Evolutionary conservation across 2,329 filamentous ascomycete genomes (phyloP), one percentile per base, ranked within the genome.

Genomic region (Amesomyces nigricolor): DNA sequence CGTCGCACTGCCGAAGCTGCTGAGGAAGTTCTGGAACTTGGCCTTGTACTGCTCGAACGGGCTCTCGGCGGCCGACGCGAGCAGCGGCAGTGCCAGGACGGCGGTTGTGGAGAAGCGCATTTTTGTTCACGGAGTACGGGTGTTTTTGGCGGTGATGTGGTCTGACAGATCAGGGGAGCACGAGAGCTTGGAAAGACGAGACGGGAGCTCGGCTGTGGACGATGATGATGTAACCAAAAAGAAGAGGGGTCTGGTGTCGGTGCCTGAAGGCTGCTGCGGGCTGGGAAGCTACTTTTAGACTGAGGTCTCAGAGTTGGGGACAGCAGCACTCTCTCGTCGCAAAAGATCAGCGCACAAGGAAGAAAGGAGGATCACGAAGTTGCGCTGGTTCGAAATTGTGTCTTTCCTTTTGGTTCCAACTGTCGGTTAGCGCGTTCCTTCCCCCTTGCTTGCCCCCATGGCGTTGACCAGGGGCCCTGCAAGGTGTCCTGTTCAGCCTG

Each of bases 11-110:
- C 74, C 70, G 57, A 85, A 69, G 69, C 83, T 81, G 66, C 83
- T 81, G 59, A 88, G 72, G 64, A 88, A 75, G 68, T 79, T 77
- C 64, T 85, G 79, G 70, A 84, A 81, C 67, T 85, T 81, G 37
- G 80, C 82, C 70, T 81, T 78, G 70, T 83, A 83, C 68, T 83
- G 76, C 50, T 76, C 75, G 56, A 78, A 75, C 49, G 72, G 74
- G 61, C 73, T 74, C 60, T 76, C 75, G 58, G 82, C 78, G 19
- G 76, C 77, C 35, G 72, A 73, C 47, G 73, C 76, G 62, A 85
- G 72, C 14, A 81, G 71, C 62, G 83, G 81, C 67, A 86, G 73
- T 47, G 78, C 77, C 65, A 82, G 71, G 53, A 78, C 62, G 61
- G 76, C 68, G 55, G 76, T 70, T 49, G 71, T 66, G 54, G 80